Evolutionary conservation across 768 basidiomycete genomes (phyloP).

Genomic region (Tylopilus balloui): DNA sequence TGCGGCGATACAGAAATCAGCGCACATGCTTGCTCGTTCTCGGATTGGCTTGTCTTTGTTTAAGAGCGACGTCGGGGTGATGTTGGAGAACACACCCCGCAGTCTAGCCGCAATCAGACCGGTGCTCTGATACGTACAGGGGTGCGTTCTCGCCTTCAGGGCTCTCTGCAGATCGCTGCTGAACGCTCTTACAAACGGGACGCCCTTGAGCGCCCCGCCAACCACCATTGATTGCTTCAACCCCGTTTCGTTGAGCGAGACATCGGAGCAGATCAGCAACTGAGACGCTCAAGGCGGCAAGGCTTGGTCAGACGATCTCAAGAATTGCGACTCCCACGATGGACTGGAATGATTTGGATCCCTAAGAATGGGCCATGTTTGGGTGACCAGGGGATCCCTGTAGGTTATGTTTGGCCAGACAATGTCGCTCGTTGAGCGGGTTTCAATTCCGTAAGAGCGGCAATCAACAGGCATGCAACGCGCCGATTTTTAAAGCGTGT

Average conservation of each 20-base stretch:
- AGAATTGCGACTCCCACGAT: neutral
- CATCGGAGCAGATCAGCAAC: constrained; percentile 36
- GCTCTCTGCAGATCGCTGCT: constrained; percentile 69
- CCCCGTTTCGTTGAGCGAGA: constrained; percentile 57
- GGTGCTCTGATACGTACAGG: neutral
- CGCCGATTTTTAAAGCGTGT: no score
- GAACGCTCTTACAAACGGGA: constrained; percentile 49
- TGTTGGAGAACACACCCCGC: constrained; percentile 1
- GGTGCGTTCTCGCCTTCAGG: constrained; percentile 43
- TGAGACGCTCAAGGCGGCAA: neutral
- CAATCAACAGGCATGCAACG: no score
- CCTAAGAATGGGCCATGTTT: no score
- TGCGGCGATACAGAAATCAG: neutral
- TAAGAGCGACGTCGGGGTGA: neutral
- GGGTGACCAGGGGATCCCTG: no score
- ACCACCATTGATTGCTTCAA: constrained; percentile 42
- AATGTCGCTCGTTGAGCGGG: no score
- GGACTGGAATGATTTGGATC: no score
- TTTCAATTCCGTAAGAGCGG: no score
- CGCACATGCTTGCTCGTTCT: neutral
- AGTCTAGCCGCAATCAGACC: neutral
- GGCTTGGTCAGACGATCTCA: neutral
- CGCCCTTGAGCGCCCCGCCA: constrained; percentile 46
- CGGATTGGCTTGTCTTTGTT: neutral
- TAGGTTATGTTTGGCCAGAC: no score